These are phyloP conservation scores for Halteria grandinella DNA, from an alignment of 73 alveolate species.

Conservation along the genomic window DNA sequence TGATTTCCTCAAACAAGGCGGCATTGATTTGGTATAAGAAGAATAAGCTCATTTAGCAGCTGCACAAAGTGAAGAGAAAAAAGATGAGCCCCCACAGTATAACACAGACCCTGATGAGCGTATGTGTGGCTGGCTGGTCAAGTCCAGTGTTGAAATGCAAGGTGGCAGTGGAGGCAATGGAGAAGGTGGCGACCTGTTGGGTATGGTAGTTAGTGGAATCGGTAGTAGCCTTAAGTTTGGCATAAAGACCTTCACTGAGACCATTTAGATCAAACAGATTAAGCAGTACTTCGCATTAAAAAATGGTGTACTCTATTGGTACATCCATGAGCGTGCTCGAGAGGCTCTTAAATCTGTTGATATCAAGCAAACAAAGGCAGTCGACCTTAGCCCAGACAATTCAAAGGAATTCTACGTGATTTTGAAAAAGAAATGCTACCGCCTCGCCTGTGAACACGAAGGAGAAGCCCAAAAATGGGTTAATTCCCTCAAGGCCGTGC, in stretches of 20 bases:
- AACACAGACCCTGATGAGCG: conserved; percentile 56
- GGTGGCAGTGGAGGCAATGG: no score
- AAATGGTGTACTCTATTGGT: conserved; percentile 59
- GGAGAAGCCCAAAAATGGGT: conserved; percentile 53
- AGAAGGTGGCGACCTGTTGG: conserved; percentile 46
- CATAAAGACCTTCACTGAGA: conserved; percentile 24
- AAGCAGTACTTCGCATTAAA: conserved; percentile 62
- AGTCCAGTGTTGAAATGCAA: conserved; percentile 40
- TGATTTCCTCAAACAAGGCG: conserved; percentile 70
- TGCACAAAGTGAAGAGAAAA: neutral
- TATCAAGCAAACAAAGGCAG: conserved; percentile 8
- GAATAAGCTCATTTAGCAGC: conserved; percentile 3
- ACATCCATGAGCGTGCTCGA: conserved; percentile 51
- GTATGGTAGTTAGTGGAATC: conserved; percentile 45
- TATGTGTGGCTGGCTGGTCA: conserved; percentile 59
- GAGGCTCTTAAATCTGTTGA: conserved; percentile 28
- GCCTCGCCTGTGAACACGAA: conserved; percentile 22
- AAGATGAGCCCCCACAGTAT: conserved; percentile 12
- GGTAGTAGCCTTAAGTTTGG: conserved; percentile 48
- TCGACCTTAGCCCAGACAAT: conserved; percentile 36
- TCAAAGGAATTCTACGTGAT: conserved; percentile 37
- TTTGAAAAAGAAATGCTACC: conserved; percentile 49
- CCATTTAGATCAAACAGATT: conserved; percentile 18
- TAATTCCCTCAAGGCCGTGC: conserved; percentile 35
- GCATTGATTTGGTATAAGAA: conserved; percentile 54